phyloP scores from a whole-genome alignment of 495 filamentous ascomycete genomes.

The Xylaria cubensis region DNA sequence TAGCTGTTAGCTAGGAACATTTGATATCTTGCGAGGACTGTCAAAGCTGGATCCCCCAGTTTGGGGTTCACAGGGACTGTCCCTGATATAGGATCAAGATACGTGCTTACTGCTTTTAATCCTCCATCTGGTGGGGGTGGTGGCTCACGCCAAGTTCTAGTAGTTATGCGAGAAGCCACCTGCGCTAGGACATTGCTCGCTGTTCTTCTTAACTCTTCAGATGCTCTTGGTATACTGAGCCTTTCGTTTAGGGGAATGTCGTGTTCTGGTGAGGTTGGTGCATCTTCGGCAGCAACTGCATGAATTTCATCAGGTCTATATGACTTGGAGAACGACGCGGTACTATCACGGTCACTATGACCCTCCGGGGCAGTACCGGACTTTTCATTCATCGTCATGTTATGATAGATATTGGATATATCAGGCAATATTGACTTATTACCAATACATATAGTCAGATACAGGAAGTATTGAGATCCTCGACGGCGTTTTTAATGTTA shows the following conservation, averaged over 20 bases:
- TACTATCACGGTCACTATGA: slow-evolving; percentile 16
- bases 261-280: background rate
- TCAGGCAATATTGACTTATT: background rate
- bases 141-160: slow-evolving; percentile 58
- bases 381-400: slow-evolving; percentile 22
- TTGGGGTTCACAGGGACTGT: background rate
- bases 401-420: slow-evolving; percentile 12
- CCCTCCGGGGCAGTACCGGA: slow-evolving; percentile 7
- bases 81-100: background rate
- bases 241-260: background rate
- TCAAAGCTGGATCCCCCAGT: too few relatives aligned
- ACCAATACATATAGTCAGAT: slow-evolving; percentile 5
- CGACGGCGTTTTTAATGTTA: background rate
- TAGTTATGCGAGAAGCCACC: slow-evolving; percentile 45
- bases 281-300: background rate
- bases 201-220: slow-evolving; percentile 38
- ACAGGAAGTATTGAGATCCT: background rate
- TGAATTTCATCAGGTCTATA: background rate
- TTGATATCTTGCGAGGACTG: background rate
- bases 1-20: background rate
- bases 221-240: slow-evolving; percentile 14
- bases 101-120: slow-evolving; percentile 49
- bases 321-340: background rate
- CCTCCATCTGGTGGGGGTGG: slow-evolving; percentile 70
- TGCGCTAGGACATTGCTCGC: slow-evolving; percentile 38